These are phyloP conservation scores for Carex kokanica DNA, from an alignment of 176 grass and related monocot species.

Conservation along the genomic window DNA sequence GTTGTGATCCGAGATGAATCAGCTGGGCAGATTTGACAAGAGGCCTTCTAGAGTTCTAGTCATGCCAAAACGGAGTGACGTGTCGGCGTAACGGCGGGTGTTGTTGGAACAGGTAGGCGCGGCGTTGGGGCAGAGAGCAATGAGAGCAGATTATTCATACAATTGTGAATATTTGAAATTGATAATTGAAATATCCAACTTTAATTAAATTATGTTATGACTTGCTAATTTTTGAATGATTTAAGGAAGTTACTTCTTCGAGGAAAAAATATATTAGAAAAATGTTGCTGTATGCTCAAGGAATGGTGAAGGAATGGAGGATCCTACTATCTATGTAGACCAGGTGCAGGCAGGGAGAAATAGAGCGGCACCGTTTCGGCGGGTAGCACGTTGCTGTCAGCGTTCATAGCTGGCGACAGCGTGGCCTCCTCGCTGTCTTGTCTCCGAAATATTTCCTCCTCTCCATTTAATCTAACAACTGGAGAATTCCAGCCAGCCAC, in stretches of 20 bases:
- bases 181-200: no score
- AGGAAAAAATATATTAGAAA: no score
- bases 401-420: slow-evolving; percentile 11
- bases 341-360: neutral
- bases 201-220: no score
- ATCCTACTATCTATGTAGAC: neutral
- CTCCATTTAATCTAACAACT: neutral
- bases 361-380: neutral
- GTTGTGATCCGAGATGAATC: neutral
- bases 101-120: neutral
- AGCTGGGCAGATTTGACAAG: neutral
- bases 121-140: neutral
- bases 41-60: neutral
- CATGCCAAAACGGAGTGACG: slow-evolving; percentile 22
- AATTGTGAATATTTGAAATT: no score
- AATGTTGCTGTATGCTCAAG: neutral
- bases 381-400: slow-evolving; percentile 27
- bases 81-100: neutral
- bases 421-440: slow-evolving; percentile 23
- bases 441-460: neutral
- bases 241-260: no score
- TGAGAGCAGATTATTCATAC: neutral
- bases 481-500: neutral
- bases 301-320: no score
- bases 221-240: no score